A percentile compares a stretch with the other conserved stretches of the same genome.
These are phyloP conservation scores for Straminergon stramineum DNA, from an alignment of 225 moss, liverwort and hornwort genomes.

Conservation along the genomic window DNA sequence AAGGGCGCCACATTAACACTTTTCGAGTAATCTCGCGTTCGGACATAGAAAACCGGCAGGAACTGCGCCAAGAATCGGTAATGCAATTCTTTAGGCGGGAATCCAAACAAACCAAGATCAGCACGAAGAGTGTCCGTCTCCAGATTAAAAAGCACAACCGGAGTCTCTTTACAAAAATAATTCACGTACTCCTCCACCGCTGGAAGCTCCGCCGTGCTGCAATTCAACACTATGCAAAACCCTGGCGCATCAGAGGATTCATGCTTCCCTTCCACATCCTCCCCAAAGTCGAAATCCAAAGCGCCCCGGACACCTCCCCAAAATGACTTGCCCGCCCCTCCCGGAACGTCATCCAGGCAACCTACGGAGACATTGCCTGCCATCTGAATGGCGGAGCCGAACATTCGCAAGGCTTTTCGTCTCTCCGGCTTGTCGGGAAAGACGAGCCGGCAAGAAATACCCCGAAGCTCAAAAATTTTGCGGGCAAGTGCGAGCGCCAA, in stretches of 20 bases:
- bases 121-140: constrained; percentile 89
- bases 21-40: constrained; percentile 94
- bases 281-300: constrained; percentile 90
- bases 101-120: constrained; percentile 89
- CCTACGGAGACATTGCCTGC: constrained; percentile 67
- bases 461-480: constrained; percentile 51
- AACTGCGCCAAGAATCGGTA: constrained; percentile 84
- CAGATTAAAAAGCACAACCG: constrained; percentile 77
- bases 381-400: constrained; percentile 74
- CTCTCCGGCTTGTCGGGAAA: constrained; percentile 90
- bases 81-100: constrained; percentile 86
- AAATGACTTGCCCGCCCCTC: constrained; percentile 54
- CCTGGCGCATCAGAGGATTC: constrained; percentile 45
- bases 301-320: constrained; percentile 56
- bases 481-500: constrained; percentile 75
- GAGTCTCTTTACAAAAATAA: constrained; percentile 39
- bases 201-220: constrained; percentile 92
- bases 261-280: constrained; percentile 65
- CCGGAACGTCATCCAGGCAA: constrained; percentile 73
- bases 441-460: constrained; percentile 51
- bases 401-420: constrained; percentile 58
- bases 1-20: constrained; percentile 85
- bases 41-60: constrained; percentile 85
- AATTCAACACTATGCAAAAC: constrained; percentile 56
- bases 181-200: constrained; percentile 68